phyloP scores from a whole-genome alignment of 78 protist species.

The Dictyostelium capitatum region DNA sequence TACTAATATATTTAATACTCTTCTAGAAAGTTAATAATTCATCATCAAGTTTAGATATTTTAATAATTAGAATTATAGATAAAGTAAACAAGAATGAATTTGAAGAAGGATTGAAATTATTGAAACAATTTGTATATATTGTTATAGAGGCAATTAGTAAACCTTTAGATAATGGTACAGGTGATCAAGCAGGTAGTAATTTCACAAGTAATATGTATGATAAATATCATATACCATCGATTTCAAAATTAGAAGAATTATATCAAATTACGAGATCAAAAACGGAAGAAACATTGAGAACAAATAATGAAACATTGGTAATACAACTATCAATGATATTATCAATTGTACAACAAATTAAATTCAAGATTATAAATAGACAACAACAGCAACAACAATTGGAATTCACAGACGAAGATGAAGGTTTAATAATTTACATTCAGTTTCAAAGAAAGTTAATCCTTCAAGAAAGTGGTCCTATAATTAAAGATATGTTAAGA shows the following conservation, averaged over 20 bases:
- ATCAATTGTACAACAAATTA: conserved; percentile 42
- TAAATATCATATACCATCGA: conserved; percentile 58
- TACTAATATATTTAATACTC: background rate
- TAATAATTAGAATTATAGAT: conserved; percentile 48
- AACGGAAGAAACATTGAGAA: conserved; percentile 44
- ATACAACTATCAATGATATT: conserved; percentile 23
- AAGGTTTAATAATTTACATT: conserved; percentile 19
- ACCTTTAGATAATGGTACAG: background rate
- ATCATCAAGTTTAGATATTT: conserved; percentile 53
- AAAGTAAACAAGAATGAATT: conserved; percentile 38
- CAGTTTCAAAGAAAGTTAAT: conserved; percentile 35
- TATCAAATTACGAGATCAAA: conserved; percentile 41
- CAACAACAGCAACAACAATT: background rate
- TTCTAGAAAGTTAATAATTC: conserved; percentile 39
- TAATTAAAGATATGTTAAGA: conserved; percentile 50
- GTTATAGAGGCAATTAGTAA: conserved; percentile 12
- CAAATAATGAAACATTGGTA: background rate
- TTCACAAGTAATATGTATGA: conserved; percentile 14
- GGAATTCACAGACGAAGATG: conserved; percentile 28
- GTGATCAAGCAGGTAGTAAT: background rate
- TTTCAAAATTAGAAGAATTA: conserved; percentile 59
- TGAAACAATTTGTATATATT: conserved; percentile 72
- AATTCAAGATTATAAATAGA: background rate
- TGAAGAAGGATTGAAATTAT: conserved; percentile 4
- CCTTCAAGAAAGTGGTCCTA: conserved; percentile 1